Percentiles rank a stretch among this genome's conserved stretches.
phyloP scores from a whole-genome alignment of 2,329 filamentous ascomycete species.

The Albifimbria verrucaria region DNA sequence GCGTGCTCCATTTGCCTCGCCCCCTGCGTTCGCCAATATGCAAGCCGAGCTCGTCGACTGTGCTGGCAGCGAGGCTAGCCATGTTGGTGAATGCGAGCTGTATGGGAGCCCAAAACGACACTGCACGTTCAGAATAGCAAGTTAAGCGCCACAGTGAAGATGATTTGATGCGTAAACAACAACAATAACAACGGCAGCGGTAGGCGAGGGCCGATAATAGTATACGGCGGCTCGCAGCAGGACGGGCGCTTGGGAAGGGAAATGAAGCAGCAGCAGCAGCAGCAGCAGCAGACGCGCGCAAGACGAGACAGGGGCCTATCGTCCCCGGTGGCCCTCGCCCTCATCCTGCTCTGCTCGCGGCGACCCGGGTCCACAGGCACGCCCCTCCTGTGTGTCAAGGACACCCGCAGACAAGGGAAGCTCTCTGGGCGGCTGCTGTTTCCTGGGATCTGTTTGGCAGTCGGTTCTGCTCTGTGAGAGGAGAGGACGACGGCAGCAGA shows the following conservation, averaged over 20 bases:
- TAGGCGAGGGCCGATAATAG: neutral
- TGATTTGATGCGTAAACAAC: no score
- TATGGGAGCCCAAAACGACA: neutral
- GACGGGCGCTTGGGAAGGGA: neutral
- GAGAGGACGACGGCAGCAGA: neutral
- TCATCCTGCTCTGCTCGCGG: no score
- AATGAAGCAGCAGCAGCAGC: neutral
- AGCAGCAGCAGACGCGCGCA: neutral
- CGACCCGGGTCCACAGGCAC: no score
- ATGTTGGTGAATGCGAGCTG: no score
- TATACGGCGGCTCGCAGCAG: neutral
- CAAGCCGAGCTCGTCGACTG: neutral
- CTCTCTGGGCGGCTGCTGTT: neutral
- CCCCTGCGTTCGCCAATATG: neutral
- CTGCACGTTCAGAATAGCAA: neutral
- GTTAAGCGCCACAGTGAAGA: no score
- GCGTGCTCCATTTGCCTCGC: neutral
- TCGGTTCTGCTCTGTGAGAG: no score
- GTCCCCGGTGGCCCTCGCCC: no score
- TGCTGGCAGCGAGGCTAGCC: neutral
- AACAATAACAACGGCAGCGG: neutral
- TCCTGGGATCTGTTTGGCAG: no score
- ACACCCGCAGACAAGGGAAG: no score
- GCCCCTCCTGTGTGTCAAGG: no score
- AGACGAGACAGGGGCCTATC: constrained; percentile 1